Conservation (phyloP, 768 basidiomycete species). For the Ephemerocybe angulata region DNA sequence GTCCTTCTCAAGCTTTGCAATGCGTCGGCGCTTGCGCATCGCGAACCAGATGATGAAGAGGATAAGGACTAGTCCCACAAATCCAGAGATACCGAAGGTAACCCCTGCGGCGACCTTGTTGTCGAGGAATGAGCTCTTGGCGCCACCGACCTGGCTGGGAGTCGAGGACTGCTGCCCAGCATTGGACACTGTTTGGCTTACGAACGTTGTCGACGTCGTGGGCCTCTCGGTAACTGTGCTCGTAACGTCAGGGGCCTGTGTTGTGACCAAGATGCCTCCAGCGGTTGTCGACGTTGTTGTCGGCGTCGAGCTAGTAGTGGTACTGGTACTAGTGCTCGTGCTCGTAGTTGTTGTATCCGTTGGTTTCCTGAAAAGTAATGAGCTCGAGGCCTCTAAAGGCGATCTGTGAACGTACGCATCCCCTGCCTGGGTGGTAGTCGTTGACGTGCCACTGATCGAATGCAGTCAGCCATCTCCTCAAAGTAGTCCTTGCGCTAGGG, state of each 20-base stretch:
- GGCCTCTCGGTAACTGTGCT: conserved; percentile 10
- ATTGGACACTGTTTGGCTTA: conserved; percentile 1
- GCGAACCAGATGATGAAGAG: conserved; percentile 41
- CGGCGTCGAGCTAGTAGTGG: conserved; percentile 10
- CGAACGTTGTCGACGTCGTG: conserved; percentile 3
- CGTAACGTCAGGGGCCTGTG: too few relatives aligned
- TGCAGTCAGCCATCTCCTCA: too few relatives aligned
- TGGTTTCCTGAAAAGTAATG: background rate
- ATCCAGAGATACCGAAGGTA: conserved; percentile 51
- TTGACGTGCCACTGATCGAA: too few relatives aligned
- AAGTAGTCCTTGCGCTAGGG: too few relatives aligned
- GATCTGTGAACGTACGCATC: too few relatives aligned
- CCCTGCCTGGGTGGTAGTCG: too few relatives aligned
- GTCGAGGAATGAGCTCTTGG: conserved; percentile 45
- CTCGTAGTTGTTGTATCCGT: background rate
- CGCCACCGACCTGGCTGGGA: conserved; percentile 6
- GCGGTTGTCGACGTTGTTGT: conserved; percentile 1
- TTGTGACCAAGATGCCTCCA: too few relatives aligned
- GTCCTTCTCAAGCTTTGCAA: conserved; percentile 38
- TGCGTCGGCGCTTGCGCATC: conserved; percentile 39
- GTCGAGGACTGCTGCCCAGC: background rate
- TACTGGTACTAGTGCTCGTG: conserved; percentile 1
- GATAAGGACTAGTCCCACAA: conserved; percentile 45
- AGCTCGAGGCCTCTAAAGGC: background rate
- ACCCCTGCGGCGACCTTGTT: conserved; percentile 63